Base-by-base conservation (phyloP, 768 basidiomycete genomes). In the Hypsizygus marmoreus region DNA sequence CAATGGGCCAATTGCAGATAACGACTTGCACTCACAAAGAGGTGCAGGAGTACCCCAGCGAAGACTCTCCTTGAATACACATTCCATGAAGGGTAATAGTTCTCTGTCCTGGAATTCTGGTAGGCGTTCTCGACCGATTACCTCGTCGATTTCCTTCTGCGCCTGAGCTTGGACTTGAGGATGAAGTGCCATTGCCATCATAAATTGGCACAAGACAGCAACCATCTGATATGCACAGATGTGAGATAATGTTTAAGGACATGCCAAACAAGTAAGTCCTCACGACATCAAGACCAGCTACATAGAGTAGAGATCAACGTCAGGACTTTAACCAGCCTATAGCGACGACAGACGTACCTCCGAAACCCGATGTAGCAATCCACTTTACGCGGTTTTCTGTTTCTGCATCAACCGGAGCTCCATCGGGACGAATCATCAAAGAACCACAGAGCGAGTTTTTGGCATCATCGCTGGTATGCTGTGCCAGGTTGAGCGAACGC, bases 341-440 rank as follows among this genome's bases (percentile, higher is more conserved):
- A 23, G 9, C 31, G 4, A 23, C 13, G 16, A n/a, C n/a, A n/a
- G 11, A 37, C 36, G 8, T 45, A 54, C 53, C 53, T 19, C 53
- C 53, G 30, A 54, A 54, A 3, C 49, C 49, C 6, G 53, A 54
- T 9, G 53, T 45, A 16, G 53, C 53, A 28, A 54, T 54, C 53
- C 53, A 54, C 40, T 54, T 54, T 14, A 54, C 49, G n/a, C 53
- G 40, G 14, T 50, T 50, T 26, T 54, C 53, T 4, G 53, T 54
- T 25, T 50, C 53, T 6, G 41, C 19, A 31, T 50, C 45, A 10
- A 54, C 53, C 2, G 49, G 34, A 26, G 49, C 43, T 8, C 53
- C 53, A 20, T 51, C 53, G 6, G 45, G 22, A 8, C 42, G 45
- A n/a, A 54, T 54, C 49, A 54, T 50, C 19, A 54, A 39, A 17